Base-by-base conservation (phyloP, 2,329 filamentous ascomycete genomes). In the Beauveria brongniartii region DNA sequence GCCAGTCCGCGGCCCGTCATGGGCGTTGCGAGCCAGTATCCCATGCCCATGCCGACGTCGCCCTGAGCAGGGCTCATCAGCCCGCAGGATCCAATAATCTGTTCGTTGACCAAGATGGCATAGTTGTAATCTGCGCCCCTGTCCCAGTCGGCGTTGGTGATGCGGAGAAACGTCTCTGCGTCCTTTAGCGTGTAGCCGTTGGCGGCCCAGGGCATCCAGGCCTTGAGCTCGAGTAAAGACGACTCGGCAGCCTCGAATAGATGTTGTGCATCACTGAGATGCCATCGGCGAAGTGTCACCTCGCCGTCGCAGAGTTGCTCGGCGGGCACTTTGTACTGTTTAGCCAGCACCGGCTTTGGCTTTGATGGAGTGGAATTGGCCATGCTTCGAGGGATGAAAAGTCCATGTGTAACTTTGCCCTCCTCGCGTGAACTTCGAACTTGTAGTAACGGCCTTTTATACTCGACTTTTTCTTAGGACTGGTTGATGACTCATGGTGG, bases 161-260 rank as follows among this genome's bases (percentile, higher is more conserved):
- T 40, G 14, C 22, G 34, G 22, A 67, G 44, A 18, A 63, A 64
- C 1, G 43, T 22, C 30, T 48, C 41, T 5, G 65, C 64, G n/a
- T 64, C 54, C 10, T 43, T 46, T 5, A 48, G 47, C 14, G 43
- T 44, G 50, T 67, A 66, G 24, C 63, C 61, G 14, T 62, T 37
- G 28, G 61, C 52, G 2, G 65, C 64, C 64, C 64, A 66, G 37
- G 64, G 64, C 62, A 66, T 64, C 65, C 65, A 66, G 6, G 6
- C 41, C 10, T 54, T 37, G 6, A 66, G 65, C 46, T 66, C 65
- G 12, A 55, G 52, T 10, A 64, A 46, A 3, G 65, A 65, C 2
- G 37, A 12, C 24, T 41, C 55, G 10, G 63, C 65, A n/a, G 64
- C 60, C 12, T 62, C 46, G 10, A 62, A 18, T 2, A 65, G 61